Conservation (phyloP, 768 basidiomycete genomes). For the Naematelia encephala region DNA sequence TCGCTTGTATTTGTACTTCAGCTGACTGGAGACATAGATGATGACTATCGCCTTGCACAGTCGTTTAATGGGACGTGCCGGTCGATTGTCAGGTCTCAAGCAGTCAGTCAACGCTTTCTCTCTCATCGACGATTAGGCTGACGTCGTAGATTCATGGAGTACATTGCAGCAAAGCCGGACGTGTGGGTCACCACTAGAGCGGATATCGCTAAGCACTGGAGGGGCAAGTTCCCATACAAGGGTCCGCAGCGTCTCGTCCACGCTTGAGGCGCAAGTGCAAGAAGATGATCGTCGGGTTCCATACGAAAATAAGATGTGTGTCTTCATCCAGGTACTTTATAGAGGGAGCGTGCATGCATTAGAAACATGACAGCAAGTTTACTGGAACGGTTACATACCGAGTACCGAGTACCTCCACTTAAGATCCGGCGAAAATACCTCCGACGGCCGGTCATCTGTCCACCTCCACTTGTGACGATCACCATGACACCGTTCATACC, state of each 20-base stretch:
- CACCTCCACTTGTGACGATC: no score
- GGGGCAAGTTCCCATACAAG: background rate
- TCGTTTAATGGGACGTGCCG: background rate
- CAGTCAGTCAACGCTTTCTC: background rate
- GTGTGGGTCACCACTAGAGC: conserved; percentile 1
- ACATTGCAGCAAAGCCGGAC: background rate
- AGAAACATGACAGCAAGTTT: no score
- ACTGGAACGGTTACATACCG: no score
- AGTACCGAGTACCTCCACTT: no score
- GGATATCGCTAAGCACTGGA: conserved; percentile 2
- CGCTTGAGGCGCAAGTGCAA: no score
- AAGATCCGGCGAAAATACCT: no score
- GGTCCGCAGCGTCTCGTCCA: background rate
- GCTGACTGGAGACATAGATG: background rate
- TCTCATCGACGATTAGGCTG: background rate
- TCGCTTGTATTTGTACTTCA: background rate
- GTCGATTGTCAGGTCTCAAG: background rate
- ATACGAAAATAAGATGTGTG: no score
- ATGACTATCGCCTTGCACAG: conserved; percentile 3
- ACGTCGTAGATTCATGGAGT: conserved; percentile 1
- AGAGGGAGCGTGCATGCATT: no score
- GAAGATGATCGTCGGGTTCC: no score
- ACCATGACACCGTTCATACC: no score
- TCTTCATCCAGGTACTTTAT: no score
- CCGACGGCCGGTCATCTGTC: no score